These are phyloP conservation scores for Mrakia frigida DNA, from an alignment of 768 basidiomycete species.

Conservation along the genomic window DNA sequence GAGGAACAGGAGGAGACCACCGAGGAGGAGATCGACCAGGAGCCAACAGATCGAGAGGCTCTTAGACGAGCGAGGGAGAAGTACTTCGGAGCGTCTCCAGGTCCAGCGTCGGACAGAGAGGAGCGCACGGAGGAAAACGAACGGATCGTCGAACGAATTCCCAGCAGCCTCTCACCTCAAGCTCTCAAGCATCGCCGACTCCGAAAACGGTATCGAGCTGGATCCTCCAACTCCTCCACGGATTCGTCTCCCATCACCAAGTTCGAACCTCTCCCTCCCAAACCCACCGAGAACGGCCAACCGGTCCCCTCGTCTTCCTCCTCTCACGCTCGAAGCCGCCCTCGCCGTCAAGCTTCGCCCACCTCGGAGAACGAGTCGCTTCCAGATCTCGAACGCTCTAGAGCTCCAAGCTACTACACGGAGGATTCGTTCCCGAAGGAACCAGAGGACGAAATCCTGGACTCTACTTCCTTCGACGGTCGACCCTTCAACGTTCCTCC, in stretches of 20 bases:
- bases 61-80: neutral
- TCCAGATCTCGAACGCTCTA: too few species aligned
- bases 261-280: neutral
- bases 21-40: slow-evolving; percentile 5
- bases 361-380: neutral
- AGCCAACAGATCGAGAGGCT: neutral
- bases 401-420: too few species aligned
- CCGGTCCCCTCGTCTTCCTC: neutral
- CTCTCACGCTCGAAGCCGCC: neutral
- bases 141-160: neutral
- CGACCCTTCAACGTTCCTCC: neutral
- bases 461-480: neutral
- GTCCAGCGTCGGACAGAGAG: neutral
- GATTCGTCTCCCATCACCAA: neutral
- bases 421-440: neutral
- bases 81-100: neutral
- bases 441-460: neutral
- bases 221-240: neutral
- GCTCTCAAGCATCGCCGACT: slow-evolving; percentile 2
- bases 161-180: slow-evolving; percentile 1
- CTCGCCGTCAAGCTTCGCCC: neutral
- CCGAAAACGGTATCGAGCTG: neutral
- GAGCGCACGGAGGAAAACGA: neutral
- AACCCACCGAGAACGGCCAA: neutral
- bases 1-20: neutral